A percentile compares a stretch with the other conserved stretches of the same genome.
Evolutionary conservation across 345 rosid species (phyloP).

Genomic region (Eutrema heterophyllum): DNA sequence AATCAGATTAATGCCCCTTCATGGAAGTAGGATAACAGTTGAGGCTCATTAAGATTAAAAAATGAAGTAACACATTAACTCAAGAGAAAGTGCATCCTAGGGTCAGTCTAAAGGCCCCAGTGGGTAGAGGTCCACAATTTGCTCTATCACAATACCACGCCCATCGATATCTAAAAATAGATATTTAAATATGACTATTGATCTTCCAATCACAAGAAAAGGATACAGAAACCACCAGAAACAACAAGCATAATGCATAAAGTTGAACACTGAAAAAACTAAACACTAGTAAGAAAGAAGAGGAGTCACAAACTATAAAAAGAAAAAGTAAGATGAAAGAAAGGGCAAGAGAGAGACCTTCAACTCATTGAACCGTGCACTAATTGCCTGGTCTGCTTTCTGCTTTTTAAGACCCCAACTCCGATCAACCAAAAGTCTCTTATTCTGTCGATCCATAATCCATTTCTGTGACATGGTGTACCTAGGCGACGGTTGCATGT

Average conservation of each 20-base stretch:
- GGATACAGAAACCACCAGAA: not conserved
- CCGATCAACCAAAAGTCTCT: constrained; percentile 49
- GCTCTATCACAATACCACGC: not conserved
- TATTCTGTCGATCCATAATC: constrained; percentile 65
- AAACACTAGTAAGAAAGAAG: not conserved
- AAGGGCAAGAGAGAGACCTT: constrained; percentile 45
- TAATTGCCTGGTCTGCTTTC: constrained; percentile 56
- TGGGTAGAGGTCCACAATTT: not conserved
- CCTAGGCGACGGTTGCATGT: constrained; percentile 50
- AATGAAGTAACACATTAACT: not conserved
- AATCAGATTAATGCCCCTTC: not conserved
- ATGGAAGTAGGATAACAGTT: not conserved
- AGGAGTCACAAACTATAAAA: not conserved
- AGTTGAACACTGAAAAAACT: not conserved
- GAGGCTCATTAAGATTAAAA: too few species aligned
- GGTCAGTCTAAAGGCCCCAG: not conserved
- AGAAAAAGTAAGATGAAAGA: not conserved
- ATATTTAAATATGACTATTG: not conserved
- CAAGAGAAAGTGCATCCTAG: not conserved
- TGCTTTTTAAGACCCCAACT: constrained; percentile 61
- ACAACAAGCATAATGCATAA: constrained; percentile 1
- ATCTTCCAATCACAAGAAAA: not conserved
- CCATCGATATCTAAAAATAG: not conserved
- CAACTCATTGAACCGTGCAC: constrained; percentile 53
- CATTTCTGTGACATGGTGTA: constrained; percentile 81